phyloP scores from a whole-genome alignment of 2,329 filamentous ascomycete genomes.

The Hypoxylon sp. region DNA sequence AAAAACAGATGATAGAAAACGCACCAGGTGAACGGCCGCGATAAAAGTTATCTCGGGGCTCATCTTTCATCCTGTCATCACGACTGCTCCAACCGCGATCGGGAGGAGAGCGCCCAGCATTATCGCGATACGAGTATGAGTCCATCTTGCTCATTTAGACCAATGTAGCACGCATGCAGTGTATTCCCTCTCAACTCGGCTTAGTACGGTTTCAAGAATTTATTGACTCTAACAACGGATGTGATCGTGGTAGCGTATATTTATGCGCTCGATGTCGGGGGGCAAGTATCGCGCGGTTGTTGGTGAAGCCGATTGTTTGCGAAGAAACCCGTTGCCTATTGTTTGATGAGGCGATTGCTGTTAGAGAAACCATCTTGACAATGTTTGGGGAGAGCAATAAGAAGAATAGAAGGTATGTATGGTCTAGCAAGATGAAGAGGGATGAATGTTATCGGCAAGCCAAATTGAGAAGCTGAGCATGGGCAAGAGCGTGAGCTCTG shows the following conservation, averaged over 20 bases:
- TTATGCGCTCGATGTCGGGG: constrained; percentile 23
- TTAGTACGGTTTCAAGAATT: neutral
- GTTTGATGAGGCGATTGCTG: constrained; percentile 67
- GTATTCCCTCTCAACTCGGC: neutral
- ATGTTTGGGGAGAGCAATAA: constrained; percentile 49
- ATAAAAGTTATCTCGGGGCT: constrained; percentile 73
- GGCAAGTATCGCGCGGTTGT: neutral
- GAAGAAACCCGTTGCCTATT: constrained; percentile 58
- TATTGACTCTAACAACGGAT: constrained; percentile 7
- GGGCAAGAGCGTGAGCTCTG: constrained; percentile 52
- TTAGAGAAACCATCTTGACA: constrained; percentile 68
- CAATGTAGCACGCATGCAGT: constrained; percentile 19
- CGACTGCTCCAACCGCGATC: constrained; percentile 67
- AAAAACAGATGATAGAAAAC: constrained; percentile 53
- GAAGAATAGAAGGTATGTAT: constrained; percentile 46
- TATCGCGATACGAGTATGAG: constrained; percentile 69
- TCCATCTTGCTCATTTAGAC: constrained; percentile 61
- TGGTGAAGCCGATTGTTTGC: constrained; percentile 48
- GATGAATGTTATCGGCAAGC: constrained; percentile 50
- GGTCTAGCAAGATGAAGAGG: constrained; percentile 44
- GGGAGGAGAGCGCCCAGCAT: constrained; percentile 65
- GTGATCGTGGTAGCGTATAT: constrained; percentile 38
- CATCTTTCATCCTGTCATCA: constrained; percentile 68
- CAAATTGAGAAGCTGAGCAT: constrained; percentile 52
- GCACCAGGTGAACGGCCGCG: constrained; percentile 79